These are phyloP conservation scores for Populus euphratica DNA, from an alignment of 345 rosid genomes.

Conservation along the genomic window DNA sequence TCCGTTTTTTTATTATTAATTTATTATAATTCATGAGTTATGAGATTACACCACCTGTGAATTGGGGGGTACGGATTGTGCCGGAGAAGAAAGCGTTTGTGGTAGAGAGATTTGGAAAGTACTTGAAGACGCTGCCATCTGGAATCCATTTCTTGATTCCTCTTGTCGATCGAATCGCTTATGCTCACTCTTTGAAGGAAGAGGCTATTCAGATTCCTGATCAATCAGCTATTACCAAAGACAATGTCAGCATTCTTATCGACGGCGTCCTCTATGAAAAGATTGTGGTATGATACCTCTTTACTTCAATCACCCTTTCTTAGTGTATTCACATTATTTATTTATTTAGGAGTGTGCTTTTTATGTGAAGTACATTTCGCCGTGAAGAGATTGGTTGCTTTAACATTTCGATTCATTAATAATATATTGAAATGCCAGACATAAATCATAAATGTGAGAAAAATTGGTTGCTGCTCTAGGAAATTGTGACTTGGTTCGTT, in stretches of 20 bases:
- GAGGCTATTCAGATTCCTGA: conserved; percentile 90
- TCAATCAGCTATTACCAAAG: conserved; percentile 88
- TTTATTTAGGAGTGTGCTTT: too few species aligned
- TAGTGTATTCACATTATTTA: too few species aligned
- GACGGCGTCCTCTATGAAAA: conserved; percentile 87
- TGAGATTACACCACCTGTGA: conserved; percentile 69
- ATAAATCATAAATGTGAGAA: too few species aligned
- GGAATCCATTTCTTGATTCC: conserved; percentile 91
- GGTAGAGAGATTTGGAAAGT: conserved; percentile 85
- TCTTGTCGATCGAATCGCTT: conserved; percentile 80
- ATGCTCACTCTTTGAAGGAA: conserved; percentile 94
- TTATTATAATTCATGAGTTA: conserved; percentile 29
- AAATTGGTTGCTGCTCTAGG: too few species aligned
- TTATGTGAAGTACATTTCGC: too few species aligned
- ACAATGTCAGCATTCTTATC: conserved; percentile 87
- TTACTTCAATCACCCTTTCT: too few species aligned
- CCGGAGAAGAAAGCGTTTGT: conserved; percentile 89
- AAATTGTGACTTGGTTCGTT: too few species aligned
- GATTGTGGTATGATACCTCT: conserved; percentile 64
- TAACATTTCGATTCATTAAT: too few species aligned
- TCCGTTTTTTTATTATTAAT: not conserved
- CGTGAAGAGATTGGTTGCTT: too few species aligned
- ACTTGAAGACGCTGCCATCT: conserved; percentile 64
- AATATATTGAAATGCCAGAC: too few species aligned
- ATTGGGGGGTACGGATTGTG: conserved; percentile 88